phyloP scores from a whole-genome alignment of 202 grass and related monocot species.

The Elaeis oleifera region DNA sequence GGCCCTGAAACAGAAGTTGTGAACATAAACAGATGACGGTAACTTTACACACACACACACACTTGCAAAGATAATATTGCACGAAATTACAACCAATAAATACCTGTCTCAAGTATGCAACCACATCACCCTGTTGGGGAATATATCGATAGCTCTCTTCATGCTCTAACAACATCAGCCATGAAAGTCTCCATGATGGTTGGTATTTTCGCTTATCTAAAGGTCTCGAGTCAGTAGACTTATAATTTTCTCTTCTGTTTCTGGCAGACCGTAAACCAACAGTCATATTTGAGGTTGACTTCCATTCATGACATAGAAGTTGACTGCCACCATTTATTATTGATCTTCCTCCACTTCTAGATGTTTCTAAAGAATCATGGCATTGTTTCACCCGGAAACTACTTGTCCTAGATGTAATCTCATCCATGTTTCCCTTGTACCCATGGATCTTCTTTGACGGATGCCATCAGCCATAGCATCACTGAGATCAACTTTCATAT shows the following conservation, averaged over 20 bases:
- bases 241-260: constrained; percentile 63
- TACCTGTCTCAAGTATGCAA: constrained; percentile 94
- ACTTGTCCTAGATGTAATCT: constrained; percentile 24
- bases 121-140: constrained; percentile 85
- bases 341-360: constrained; percentile 59
- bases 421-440: constrained; percentile 25
- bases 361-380: constrained; percentile 52
- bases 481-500: constrained; percentile 43
- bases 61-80: neutral
- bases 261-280: constrained; percentile 73
- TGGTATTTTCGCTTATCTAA: constrained; percentile 48
- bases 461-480: constrained; percentile 36
- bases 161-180: constrained; percentile 93
- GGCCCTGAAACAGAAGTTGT: constrained; percentile 49
- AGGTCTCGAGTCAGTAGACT: constrained; percentile 36
- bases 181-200: constrained; percentile 47
- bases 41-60: too few relatives aligned
- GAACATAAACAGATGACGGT: too few relatives aligned
- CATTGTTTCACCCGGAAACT: constrained; percentile 40
- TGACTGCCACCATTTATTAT: constrained; percentile 27
- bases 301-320: constrained; percentile 41
- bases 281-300: constrained; percentile 42
- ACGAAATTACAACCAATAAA: constrained; percentile 24
- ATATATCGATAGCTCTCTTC: constrained; percentile 91
- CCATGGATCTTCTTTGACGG: constrained; percentile 46